These are phyloP conservation scores for Calonectria hawksworthii DNA, from an alignment of 2,329 filamentous ascomycete genomes.

Conservation along the genomic window DNA sequence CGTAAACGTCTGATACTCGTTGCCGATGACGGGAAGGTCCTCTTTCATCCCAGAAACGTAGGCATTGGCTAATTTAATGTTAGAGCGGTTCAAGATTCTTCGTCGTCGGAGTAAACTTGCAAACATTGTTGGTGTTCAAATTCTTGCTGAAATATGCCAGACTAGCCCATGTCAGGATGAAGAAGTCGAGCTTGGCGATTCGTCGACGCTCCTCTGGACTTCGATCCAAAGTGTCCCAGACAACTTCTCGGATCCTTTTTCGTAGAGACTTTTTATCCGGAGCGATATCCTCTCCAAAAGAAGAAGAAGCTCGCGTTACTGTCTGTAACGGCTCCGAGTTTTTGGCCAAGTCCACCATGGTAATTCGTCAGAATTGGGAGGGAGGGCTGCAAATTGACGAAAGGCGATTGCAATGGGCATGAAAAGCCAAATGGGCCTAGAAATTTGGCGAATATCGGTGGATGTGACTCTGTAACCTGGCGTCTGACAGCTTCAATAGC, in stretches of 20 bases:
- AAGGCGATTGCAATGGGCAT: no score
- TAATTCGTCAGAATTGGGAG: no score
- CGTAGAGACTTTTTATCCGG: not conserved
- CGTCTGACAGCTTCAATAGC: not conserved
- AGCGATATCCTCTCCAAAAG: not conserved
- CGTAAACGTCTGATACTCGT: constrained; percentile 7
- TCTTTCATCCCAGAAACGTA: constrained; percentile 7
- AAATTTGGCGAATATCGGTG: not conserved
- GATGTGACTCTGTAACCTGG: not conserved
- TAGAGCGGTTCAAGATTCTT: not conserved
- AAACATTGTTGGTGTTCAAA: constrained; percentile 6
- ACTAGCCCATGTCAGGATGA: not conserved
- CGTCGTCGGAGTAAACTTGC: not conserved
- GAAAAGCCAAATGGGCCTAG: not conserved
- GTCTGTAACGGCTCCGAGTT: not conserved
- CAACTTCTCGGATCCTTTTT: not conserved
- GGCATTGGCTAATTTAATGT: not conserved
- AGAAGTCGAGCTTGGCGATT: constrained; percentile 10
- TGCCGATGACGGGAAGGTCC: not conserved
- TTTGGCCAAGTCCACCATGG: not conserved
- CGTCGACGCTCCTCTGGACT: not conserved
- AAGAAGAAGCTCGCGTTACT: not conserved
- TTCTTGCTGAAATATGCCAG: constrained; percentile 4
- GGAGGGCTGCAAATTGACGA: not conserved
- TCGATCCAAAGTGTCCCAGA: not conserved